Evolutionary conservation across 345 rosid species (phyloP).

Genomic region (Linum trigynum): DNA sequence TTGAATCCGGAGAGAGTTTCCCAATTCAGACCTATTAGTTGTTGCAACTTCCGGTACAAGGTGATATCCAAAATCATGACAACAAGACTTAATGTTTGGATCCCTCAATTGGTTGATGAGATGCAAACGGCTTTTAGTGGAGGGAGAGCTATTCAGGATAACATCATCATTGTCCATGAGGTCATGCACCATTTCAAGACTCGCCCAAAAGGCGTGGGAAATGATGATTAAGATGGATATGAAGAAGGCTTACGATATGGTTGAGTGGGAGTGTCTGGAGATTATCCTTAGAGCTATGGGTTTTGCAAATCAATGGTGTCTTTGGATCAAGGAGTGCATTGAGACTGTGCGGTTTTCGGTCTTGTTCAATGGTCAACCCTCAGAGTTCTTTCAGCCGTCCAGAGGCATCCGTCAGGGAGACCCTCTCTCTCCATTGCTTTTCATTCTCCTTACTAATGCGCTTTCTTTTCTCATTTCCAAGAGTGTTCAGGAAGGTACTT

Average conservation of each 20-base stretch:
- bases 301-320: no score
- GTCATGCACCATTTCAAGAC: not conserved
- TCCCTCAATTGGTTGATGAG: not conserved
- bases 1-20: not conserved
- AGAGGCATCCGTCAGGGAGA: no score
- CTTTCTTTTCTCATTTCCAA: no score
- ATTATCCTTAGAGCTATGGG: not conserved
- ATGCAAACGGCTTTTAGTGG: not conserved
- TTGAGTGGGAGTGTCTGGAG: not conserved
- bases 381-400: no score
- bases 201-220: not conserved
- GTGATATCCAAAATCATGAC: no score
- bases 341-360: no score
- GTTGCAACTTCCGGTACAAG: not conserved
- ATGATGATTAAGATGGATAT: not conserved
- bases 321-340: no score
- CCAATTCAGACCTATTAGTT: not conserved
- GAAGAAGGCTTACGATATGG: not conserved
- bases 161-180: not conserved
- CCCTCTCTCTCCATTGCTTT: no score
- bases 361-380: no score
- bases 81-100: not conserved
- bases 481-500: no score
- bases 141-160: not conserved
- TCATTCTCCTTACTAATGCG: no score